Evolutionary conservation across 805 yeast species (phyloP).

Genomic region (Metschnikowia kofuensis): DNA sequence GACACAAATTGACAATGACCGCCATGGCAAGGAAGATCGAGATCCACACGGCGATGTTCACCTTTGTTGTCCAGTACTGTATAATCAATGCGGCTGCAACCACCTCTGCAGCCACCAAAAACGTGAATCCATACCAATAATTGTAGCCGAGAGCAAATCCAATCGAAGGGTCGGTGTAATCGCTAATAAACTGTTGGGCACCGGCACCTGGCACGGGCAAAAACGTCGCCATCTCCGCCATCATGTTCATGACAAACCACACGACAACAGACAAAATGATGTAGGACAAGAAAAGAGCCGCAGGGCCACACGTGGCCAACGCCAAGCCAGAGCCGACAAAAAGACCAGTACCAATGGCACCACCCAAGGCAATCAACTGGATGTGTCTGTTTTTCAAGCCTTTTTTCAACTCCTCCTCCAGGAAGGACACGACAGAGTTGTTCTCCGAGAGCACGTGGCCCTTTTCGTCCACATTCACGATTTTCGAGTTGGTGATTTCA

Average conservation of each 20-base stretch:
- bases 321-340: constrained; percentile 21
- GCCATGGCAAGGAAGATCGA: constrained; percentile 24
- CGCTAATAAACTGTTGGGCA: constrained; percentile 19
- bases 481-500: constrained; percentile 17
- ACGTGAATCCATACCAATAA: constrained; percentile 20
- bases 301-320: constrained; percentile 17
- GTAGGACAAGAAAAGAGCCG: constrained; percentile 18
- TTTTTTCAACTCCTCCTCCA: constrained; percentile 13
- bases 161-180: constrained; percentile 17
- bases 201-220: constrained; percentile 23
- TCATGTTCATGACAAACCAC: constrained; percentile 22
- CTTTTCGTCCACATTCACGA: constrained; percentile 19
- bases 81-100: constrained; percentile 19
- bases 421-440: constrained; percentile 15
- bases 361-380: constrained; percentile 23
- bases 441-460: constrained; percentile 15
- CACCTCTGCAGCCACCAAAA: constrained; percentile 20
- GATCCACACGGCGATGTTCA: constrained; percentile 40
- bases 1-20: constrained; percentile 16
- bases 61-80: constrained; percentile 21
- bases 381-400: constrained; percentile 22
- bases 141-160: constrained; percentile 22
- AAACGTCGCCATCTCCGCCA: constrained; percentile 22
- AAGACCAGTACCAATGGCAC: constrained; percentile 23
- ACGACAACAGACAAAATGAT: constrained; percentile 17